Base-by-base conservation (phyloP, 2,329 filamentous ascomycete species). In the Cladosporium velox region DNA sequence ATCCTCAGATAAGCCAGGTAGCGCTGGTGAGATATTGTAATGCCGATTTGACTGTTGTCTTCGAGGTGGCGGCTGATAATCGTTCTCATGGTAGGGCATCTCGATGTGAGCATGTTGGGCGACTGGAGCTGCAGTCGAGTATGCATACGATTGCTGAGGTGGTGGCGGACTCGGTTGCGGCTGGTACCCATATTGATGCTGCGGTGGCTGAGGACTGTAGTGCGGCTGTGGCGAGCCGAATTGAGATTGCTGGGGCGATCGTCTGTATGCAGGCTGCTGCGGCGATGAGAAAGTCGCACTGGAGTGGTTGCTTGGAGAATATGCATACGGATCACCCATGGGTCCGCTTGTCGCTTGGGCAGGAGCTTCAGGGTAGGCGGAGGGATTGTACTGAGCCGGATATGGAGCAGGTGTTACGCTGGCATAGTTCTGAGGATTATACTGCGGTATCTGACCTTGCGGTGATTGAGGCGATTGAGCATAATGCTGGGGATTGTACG, bases 381-480 rank as follows among this genome's bases (percentile, higher is more conserved):
- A 67, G 7, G 71, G 66, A 61, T 70, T 70, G 65, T 72, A 72
- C 54, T 71, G 68, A 60, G 66, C 38, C 47, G 59, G 71, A 59
- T 76, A 74, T 63, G 76, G 79, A 32, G 77, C 73, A 59, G 76
- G 70, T 64, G 75, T 77, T 28, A 78, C 70, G 61, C 75, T 78
- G 52, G 77, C 76, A 66, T 84, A 94, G 44, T 84, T 81, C 75
- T 90, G 86, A 1, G 91, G 91, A 74, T 93, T 94, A 78, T 93
- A 94, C 52, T 85, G 83, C 77, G 75, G 83, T 77, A 72, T 84
- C 76, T 79, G 77, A 74, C 76, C 75, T 30, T 78, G 79, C 62
- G 81, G 80, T 58, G 82, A 79, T 65, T 81, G 80, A 28, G 79
- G 76, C 14, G 80, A 78, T 32, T 82, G 77, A 55, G 80, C 82